Conservation (phyloP, 305 asterid genomes). For the Coffea humblotiana region DNA sequence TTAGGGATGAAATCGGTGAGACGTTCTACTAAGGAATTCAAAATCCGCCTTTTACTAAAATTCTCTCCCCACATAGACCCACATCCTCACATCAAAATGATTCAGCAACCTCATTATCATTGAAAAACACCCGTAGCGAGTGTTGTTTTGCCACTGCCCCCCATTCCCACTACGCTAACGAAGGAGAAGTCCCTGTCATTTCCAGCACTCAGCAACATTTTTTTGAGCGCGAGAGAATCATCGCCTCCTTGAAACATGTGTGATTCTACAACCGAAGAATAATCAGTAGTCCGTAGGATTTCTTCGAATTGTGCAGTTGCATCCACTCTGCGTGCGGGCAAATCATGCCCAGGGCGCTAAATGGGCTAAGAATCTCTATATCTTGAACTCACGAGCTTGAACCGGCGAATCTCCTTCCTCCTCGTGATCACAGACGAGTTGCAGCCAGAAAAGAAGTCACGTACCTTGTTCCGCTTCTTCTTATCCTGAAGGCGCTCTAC, state of each 20-base stretch:
- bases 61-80: conserved; percentile 26
- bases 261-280: conserved; percentile 19
- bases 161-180: conserved; percentile 22
- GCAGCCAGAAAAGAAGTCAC: conserved; percentile 7
- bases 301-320: neutral
- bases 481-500: neutral
- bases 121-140: conserved; percentile 19
- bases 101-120: conserved; percentile 17
- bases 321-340: neutral
- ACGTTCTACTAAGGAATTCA: conserved; percentile 23
- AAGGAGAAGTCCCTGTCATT: conserved; percentile 16
- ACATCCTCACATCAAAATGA: conserved; percentile 26
- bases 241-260: neutral
- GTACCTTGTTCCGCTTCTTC: conserved; percentile 15
- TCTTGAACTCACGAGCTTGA: conserved; percentile 3
- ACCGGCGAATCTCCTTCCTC: neutral
- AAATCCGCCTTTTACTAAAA: conserved; percentile 12
- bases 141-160: conserved; percentile 23
- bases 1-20: conserved; percentile 10
- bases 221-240: conserved; percentile 3
- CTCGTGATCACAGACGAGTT: neutral
- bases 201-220: neutral
- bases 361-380: neutral
- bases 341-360: conserved; percentile 7
- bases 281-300: conserved; percentile 5